Evolutionary conservation across 306 rosid genomes (phyloP), one percentile per base, ranked within the genome.

Genomic region (Begonia peltatifolia): DNA sequence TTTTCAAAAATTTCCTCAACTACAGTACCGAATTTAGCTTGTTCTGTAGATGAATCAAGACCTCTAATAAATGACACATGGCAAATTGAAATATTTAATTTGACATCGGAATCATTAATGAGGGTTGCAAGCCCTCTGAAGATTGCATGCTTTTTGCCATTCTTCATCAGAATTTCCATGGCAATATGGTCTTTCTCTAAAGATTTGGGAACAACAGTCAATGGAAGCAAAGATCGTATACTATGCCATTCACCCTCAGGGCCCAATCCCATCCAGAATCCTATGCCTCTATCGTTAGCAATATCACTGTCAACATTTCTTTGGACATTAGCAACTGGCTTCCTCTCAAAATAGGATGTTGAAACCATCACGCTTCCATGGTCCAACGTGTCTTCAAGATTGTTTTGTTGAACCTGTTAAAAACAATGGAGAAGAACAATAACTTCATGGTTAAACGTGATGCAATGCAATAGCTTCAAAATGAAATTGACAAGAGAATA

Each of bases 121-220:
- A 85, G 75, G 14, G 81, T 84, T 38, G 80, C 84, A 62, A 86
- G 95, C 75, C 99, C 80, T 68, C 99, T 76, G 70, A 90, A 79
- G 58, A 81, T 72, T 44, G 68, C 99, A 77, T 90, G 87, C 53
- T 90, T 90, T 81, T 76, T 90, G 62, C 99, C 94, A 75, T 86
- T 86, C 76, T 74, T 90, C 90, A 83, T 76, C 56, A 63, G 72
- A 61, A 90, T 94, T 65, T 90, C 95, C 95, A 86, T 63, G 13
- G 86, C 94, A 55, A 90, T 56, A 72, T 67, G 83, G 53, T 81
- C 82, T 52, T 78, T 74, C 30, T 75, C 69, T 50, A 90, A 76
- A 17, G 65, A 67, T 76, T 76, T 81, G 44, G 99, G 99, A 54
- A 76, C 82, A 42, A 82, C 78, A 44, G 94, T 80, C 55, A 83